Conservation (phyloP, 345 rosid genomes). For the Dipteronia dyeriana region DNA sequence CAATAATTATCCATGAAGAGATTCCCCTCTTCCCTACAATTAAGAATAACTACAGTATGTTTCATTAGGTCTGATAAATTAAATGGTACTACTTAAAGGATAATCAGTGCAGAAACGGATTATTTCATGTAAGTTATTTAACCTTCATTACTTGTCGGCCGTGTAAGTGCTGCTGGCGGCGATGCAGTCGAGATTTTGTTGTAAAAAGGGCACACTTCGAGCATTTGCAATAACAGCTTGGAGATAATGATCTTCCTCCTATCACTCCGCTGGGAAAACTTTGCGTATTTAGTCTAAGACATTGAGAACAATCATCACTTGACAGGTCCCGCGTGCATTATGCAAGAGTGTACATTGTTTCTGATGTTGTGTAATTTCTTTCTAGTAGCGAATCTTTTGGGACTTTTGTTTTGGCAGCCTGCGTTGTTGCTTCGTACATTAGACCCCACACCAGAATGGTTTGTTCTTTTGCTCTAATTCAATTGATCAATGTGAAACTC, state of each 20-base stretch:
- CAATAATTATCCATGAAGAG: conserved; percentile 25
- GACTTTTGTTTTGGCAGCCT: neutral
- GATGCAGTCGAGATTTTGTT: neutral
- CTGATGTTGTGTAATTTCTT: neutral
- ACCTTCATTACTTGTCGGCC: too few relatives aligned
- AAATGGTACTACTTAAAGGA: too few relatives aligned
- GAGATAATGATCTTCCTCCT: conserved; percentile 29
- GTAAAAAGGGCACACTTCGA: conserved; percentile 29
- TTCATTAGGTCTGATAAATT: too few relatives aligned
- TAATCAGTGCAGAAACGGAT: too few relatives aligned
- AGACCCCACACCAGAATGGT: neutral
- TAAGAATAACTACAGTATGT: neutral
- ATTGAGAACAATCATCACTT: conserved; percentile 9
- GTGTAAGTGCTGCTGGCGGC: neutral
- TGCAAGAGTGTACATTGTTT: conserved; percentile 14
- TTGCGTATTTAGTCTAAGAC: conserved; percentile 15
- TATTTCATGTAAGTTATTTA: too few relatives aligned
- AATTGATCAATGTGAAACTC: neutral
- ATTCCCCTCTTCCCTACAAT: conserved; percentile 32
- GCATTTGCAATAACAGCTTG: conserved; percentile 41
- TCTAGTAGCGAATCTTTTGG: conserved; percentile 18
- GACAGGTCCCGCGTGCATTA: conserved; percentile 34
- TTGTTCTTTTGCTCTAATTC: neutral
- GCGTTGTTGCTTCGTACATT: neutral
- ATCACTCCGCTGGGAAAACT: neutral